Conservation (phyloP, 192 early-diverging fungal genomes). For the Cetraspora pellucida region DNA sequence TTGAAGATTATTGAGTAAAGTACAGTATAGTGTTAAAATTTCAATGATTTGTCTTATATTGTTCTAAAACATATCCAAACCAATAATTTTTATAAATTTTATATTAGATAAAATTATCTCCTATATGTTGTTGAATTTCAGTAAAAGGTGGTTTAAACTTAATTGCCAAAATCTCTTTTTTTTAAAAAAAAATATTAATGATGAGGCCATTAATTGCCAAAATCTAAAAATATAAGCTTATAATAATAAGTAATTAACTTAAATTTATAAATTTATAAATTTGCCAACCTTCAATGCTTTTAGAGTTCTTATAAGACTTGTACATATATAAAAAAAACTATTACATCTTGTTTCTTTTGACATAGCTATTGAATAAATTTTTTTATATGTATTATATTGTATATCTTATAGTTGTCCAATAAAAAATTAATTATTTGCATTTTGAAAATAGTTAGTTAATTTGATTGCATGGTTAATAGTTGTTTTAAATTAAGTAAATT, state of each 20-base stretch:
- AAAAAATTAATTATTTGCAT: constrained; percentile 2
- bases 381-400: constrained; percentile 1
- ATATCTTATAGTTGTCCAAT: neutral
- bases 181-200: too few species aligned
- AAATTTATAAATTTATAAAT: neutral
- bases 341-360: neutral
- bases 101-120: neutral
- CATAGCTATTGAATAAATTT: neutral
- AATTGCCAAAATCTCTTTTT: too few species aligned
- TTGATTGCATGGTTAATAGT: neutral
- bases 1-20: too few species aligned
- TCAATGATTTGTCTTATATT: too few species aligned
- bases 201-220: constrained; percentile 22
- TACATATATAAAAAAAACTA: neutral
- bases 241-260: too few species aligned
- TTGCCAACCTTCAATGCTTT: constrained; percentile 15
- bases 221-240: neutral
- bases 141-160: neutral
- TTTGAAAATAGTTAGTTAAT: neutral
- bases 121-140: neutral
- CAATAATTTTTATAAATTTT: constrained; percentile 1
- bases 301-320: neutral
- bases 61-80: neutral
- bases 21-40: too few species aligned
- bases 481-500: neutral